Base-by-base conservation (phyloP, 768 basidiomycete genomes). In the Fomitopsis serialis region DNA sequence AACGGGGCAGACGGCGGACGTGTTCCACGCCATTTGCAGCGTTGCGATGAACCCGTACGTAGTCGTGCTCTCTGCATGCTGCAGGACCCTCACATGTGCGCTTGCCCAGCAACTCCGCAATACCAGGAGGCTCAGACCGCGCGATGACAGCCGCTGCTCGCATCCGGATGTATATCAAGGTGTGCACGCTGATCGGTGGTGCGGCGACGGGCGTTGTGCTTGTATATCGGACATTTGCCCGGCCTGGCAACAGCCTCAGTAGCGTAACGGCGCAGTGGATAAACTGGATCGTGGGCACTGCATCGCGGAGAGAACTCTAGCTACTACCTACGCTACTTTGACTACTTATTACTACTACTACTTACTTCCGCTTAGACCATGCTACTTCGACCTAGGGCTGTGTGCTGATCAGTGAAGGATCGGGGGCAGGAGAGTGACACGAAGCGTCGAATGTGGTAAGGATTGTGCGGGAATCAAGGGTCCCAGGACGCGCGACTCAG, bases 21-120 rank as follows among this genome's bases (percentile, higher is more conserved):
- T 95, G 19, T 95, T 91, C 76, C 85, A 92, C 63, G 85, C 81
- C 25, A 88, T 94, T 60, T 90, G 88, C 65, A 73, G 80, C 54
- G 84, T 92, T 63, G 92, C 90, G 7, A 84, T 92, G 78, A 85
- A 85, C 53, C 92, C 92, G 92, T 94, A 50, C 23, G 55, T 55
- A 17, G 21, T 24, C 34, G 36, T 37, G 12, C 21, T 52, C 45
- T 15, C 21, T 35, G 27, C 50, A 11, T 53, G 37, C 36, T 53
- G 46, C 43, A 40, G 10, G 45, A 48, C 25, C 12, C 36, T 29
- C 48, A 40, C 37, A 19, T 34, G 61, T 56, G 61, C 55, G 11
- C 45, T 22, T 40, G 19, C 53, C 36, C 54, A 66, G 66, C 32
- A 63, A 63, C 52, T 66, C 64, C 59, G 55, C 58, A 50, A 58